Conservation (phyloP, 441 rosid species). For the Sinapis alba region DNA sequence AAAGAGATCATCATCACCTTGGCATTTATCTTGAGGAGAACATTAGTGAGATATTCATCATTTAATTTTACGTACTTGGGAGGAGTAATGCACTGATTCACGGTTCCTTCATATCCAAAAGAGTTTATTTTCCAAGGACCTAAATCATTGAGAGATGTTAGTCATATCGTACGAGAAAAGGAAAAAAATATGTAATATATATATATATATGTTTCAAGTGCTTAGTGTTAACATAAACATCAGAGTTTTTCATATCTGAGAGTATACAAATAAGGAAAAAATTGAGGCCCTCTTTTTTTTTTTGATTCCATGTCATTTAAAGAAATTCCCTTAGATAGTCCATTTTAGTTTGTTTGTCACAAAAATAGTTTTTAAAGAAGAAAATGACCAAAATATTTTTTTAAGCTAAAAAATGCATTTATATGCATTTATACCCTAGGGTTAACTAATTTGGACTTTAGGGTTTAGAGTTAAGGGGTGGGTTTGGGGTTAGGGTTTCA, state of each 20-base stretch:
- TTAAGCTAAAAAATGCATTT: no score
- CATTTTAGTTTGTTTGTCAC: no score
- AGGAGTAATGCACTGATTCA: conserved; percentile 56
- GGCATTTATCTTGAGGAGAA: conserved; percentile 62
- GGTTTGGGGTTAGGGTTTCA: no score
- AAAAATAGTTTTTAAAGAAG: no score
- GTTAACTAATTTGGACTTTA: no score
- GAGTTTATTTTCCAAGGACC: conserved; percentile 72
- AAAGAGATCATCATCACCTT: conserved; percentile 42
- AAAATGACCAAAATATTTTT: no score
- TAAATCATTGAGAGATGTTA: conserved; percentile 9
- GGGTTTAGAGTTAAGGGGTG: no score
- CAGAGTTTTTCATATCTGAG: conserved; percentile 51
- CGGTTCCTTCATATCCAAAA: conserved; percentile 48
- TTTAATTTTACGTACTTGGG: conserved; percentile 19
- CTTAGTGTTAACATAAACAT: conserved; percentile 49
- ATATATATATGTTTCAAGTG: not conserved
- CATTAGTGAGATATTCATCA: conserved; percentile 63
- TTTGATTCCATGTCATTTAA: no score
- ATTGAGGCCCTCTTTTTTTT: no score
- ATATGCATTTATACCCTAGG: no score
- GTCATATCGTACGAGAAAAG: no score
- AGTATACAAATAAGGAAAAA: conserved; percentile 56
- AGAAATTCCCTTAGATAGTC: no score
- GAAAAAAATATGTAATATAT: not conserved